Evolutionary conservation across 768 basidiomycete genomes (phyloP).

Genomic region (Kockovaella imperatae): DNA sequence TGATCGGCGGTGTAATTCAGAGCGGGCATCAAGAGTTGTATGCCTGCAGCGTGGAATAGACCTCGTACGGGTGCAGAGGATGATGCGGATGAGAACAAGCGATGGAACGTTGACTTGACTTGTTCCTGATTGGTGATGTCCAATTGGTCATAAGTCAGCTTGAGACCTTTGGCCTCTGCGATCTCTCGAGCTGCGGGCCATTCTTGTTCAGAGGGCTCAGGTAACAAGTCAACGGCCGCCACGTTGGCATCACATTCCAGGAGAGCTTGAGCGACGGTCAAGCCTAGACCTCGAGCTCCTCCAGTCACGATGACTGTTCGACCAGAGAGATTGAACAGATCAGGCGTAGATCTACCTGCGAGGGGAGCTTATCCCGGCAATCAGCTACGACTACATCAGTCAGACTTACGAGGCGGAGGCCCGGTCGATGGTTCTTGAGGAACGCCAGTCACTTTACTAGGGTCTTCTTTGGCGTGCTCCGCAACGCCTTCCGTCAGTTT

Average conservation of each 20-base stretch:
- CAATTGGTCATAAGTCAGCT: slow-evolving; percentile 15
- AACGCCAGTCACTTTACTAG: background rate
- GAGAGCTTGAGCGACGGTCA: slow-evolving; percentile 29
- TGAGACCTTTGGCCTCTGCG: slow-evolving; percentile 5
- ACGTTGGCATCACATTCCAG: slow-evolving; percentile 34
- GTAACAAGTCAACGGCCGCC: slow-evolving; percentile 28
- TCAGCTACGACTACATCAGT: background rate
- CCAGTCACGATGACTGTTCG: slow-evolving; percentile 35
- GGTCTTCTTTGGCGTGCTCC: background rate
- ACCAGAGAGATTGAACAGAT: slow-evolving; percentile 27
- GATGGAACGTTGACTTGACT: slow-evolving; percentile 6
- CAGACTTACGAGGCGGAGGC: background rate
- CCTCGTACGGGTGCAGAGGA: slow-evolving; percentile 9
- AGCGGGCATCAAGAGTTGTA: slow-evolving; percentile 19
- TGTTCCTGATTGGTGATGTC: slow-evolving; percentile 17
- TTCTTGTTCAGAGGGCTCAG: slow-evolving; percentile 19
- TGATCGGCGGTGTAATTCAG: slow-evolving; percentile 17
- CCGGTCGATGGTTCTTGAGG: background rate
- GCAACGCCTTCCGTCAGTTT: too few relatives aligned
- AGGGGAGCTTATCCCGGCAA: slow-evolving; percentile 9
- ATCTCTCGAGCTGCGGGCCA: slow-evolving; percentile 15
- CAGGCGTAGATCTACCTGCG: slow-evolving; percentile 11
- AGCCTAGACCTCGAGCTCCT: slow-evolving; percentile 35
- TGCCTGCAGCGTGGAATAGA: slow-evolving; percentile 21
- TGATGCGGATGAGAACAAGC: slow-evolving; percentile 6